These are phyloP conservation scores for Platismatia glauca DNA, from an alignment of 495 filamentous ascomycete species.

Conservation along the genomic window DNA sequence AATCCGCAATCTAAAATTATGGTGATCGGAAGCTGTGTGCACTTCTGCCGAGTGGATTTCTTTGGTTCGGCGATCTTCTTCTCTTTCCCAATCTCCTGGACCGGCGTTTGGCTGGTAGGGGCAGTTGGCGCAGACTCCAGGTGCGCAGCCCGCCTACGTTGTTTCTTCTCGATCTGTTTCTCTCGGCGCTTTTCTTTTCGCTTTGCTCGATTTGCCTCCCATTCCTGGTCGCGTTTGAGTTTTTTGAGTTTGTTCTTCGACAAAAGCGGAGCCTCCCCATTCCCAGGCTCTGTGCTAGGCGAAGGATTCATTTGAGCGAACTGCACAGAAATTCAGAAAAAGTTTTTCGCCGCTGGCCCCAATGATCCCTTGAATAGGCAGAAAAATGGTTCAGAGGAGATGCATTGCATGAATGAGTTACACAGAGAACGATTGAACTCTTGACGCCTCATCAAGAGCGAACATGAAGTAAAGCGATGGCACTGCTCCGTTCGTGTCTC, in stretches of 20 bases:
- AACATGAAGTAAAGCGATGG: not conserved
- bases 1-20: constrained; percentile 88
- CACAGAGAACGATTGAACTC: not conserved
- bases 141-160: constrained; percentile 42
- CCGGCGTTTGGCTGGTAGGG: constrained; percentile 31
- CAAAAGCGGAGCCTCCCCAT: constrained; percentile 23
- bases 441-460: not conserved
- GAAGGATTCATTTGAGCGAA: not conserved
- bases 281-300: not conserved
- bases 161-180: constrained; percentile 56
- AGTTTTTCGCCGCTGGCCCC: not conserved
- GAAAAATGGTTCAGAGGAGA: not conserved
- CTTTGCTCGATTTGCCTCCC: constrained; percentile 57
- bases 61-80: constrained; percentile 26
- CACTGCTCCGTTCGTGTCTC: not conserved
- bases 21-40: constrained; percentile 57
- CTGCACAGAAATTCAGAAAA: not conserved
- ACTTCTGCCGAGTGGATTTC: constrained; percentile 27
- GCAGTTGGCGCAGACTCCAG: constrained; percentile 23
- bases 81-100: constrained; percentile 34
- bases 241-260: constrained; percentile 84
- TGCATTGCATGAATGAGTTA: not conserved
- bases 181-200: constrained; percentile 66
- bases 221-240: constrained; percentile 52
- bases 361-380: not conserved